Evolutionary conservation across 2,329 filamentous ascomycete species (phyloP), one percentile per base, ranked within the genome.

Genomic region (Elsinoe necatrix): DNA sequence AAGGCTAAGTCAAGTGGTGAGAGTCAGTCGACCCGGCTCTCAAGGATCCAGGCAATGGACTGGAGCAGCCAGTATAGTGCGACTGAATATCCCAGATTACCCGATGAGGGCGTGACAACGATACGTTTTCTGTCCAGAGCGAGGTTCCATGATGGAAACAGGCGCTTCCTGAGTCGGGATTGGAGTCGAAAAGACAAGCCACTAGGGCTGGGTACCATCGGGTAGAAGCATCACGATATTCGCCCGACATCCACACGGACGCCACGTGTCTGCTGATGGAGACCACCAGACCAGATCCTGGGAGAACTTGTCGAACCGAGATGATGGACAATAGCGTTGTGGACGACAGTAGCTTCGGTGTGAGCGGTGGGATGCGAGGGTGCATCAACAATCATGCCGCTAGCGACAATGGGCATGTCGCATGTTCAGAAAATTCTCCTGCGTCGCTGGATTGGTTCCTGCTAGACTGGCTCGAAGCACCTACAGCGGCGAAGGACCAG

Each of bases 171-270:
- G 48, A 52, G 48, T 52, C 29, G 48, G 48, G 21, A 4, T 23
- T 37, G 29, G 48, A 52, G 34, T 52, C 48, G 48, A 52, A 31
- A 52, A 52, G 31, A 16, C 14, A 21, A 35, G 48, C 48, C 48
- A 52, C 48, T 16, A 25, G 25, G 45, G 29, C 25, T 29, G 20
- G 48, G 16, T 52, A 25, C 9, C 34, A 25, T 11, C 25, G 20
- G 14, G 16, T 34, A 18, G 2, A 7, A 34, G 31, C 48, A 25
- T 37, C 12, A n/a, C 48, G 31, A 52, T 39, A 21, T 21, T n/a
- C 16, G 48, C 16, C 20, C 11, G 18, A 52, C 16, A 39, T 23
- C 31, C 29, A 52, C 20, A 8, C 16, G 48, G 11, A 52, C 48
- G 48, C 48, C 48, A 52, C 48, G 48, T 52, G 48, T 52, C 31